Conservation (phyloP, 805 yeast species). For the Candida boleticola region DNA sequence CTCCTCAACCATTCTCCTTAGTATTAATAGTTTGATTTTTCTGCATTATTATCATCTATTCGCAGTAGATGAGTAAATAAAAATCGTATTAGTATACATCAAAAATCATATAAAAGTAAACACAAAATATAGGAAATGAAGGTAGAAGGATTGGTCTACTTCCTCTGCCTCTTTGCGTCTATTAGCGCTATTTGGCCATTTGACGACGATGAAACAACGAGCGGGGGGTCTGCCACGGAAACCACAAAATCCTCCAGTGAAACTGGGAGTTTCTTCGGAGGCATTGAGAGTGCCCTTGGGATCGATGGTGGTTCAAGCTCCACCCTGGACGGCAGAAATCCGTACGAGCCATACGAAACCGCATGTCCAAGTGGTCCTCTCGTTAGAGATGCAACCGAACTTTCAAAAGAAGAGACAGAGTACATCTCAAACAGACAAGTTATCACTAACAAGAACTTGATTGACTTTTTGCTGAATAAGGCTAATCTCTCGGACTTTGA, state of each 20-base stretch:
- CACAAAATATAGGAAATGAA: too few relatives aligned
- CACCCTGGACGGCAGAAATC: conserved; percentile 11
- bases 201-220: background rate
- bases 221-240: conserved; percentile 1
- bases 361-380: conserved; percentile 27
- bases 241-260: background rate
- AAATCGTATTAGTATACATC: too few relatives aligned
- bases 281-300: background rate
- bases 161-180: background rate
- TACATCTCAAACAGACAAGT: conserved; percentile 25
- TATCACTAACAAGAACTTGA: conserved; percentile 27
- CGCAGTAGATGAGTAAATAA: too few relatives aligned
- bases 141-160: background rate
- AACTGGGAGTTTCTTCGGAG: background rate
- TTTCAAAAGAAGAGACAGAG: conserved; percentile 23
- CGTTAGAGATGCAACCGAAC: conserved; percentile 25
- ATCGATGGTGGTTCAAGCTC: background rate
- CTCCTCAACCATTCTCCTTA: too few relatives aligned
- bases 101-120: too few relatives aligned
- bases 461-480: conserved; percentile 23
- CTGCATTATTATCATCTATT: too few relatives aligned
- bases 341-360: conserved; percentile 30
- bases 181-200: background rate
- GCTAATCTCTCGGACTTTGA: conserved; percentile 34
- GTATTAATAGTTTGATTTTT: too few relatives aligned